Percentiles rank a stretch among this genome's conserved stretches.
Evolutionary conservation across 2,329 filamentous ascomycete genomes (phyloP).

Genomic region (Beauveria sp.): DNA sequence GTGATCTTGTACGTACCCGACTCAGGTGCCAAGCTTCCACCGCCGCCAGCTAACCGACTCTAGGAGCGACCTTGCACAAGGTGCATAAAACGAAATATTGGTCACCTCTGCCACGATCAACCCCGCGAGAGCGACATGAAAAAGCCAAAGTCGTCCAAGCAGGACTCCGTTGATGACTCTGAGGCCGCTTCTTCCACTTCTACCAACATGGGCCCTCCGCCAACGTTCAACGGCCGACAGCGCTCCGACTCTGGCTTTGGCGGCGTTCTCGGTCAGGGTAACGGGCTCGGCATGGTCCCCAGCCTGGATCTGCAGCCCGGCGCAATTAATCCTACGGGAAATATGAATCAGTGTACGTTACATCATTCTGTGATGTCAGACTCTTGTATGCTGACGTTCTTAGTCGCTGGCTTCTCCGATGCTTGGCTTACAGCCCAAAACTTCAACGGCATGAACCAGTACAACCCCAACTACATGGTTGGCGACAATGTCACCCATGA

Average conservation of each 20-base stretch:
- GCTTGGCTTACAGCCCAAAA: constrained; percentile 75
- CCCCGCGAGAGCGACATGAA: constrained; percentile 77
- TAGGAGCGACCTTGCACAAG: constrained; percentile 93
- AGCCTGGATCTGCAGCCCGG: constrained; percentile 29
- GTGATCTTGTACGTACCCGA: constrained; percentile 66
- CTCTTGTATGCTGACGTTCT: constrained; percentile 5
- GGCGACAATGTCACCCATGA: constrained; percentile 87
- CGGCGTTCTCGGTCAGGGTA: constrained; percentile 22
- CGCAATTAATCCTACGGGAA: constrained; percentile 37
- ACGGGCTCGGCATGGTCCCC: constrained; percentile 29
- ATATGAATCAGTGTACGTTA: constrained; percentile 67
- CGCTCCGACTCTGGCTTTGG: constrained; percentile 18
- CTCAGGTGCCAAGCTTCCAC: constrained; percentile 12
- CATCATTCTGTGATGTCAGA: constrained; percentile 11
- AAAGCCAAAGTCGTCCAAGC: constrained; percentile 64
- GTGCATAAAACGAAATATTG: constrained; percentile 98
- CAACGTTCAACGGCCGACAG: constrained; percentile 31
- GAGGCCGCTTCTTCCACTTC: constrained; percentile 43
- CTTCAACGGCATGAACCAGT: constrained; percentile 90
- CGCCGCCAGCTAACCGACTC: constrained; percentile 20
- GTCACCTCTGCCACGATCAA: constrained; percentile 96
- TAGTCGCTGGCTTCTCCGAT: constrained; percentile 73
- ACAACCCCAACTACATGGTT: constrained; percentile 93
- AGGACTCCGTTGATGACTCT: constrained; percentile 53
- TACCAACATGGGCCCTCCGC: constrained; percentile 47